Evolutionary conservation across 2,329 filamentous ascomycete species (phyloP), one percentile per base, ranked within the genome.

Genomic region (Colletotrichum plurivorum): DNA sequence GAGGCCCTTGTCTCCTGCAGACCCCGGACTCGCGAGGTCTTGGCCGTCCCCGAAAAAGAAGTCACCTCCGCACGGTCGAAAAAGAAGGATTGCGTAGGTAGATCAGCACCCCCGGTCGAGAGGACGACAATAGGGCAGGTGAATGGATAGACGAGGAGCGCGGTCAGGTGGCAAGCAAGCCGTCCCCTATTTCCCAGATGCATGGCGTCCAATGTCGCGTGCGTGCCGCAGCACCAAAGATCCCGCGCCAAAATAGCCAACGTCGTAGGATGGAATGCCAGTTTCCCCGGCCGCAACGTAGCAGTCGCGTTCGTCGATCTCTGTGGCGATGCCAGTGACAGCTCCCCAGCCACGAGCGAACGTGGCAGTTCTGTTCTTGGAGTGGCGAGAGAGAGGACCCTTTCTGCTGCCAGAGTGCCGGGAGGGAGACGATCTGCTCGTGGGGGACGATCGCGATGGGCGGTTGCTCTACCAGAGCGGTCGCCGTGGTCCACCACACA

Each of bases 1-100:
- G 31, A 10, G 52, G 41, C 20, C 15, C 43, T 41, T 54, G 53
- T 48, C 13, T 12, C 16, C 54, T 58, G 41, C 39, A 53, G 16
- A 12, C 18, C 13, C 55, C 20, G 22, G 20, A 31, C 18, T 54
- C 8, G 27, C n/a, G 8, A 22, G 51, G 5, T 20, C 61, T 51
- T 45, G 49, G 41, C 54, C 7, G 13, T 36, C 31, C 54, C 62
- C 27, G 41, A 59, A 65, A 7, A 63, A 59, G 61, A 49, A 56
- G 54, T 39, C n/a, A 59, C 13, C 60, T 36, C 65, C 65, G 65
- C 45, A 2, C n/a, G 13, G 16, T 53, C 20, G 31, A 36, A 12
- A 25, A 22, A 59, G 31, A 13, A 39, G n/a, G 52, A 46, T 9
- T n/a, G 10, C 22, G 52, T 22, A 20, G 56, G 15, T 52, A 20